Evolutionary conservation across 1,139 yeast genomes (phyloP).

Genomic region (Pichia sp.): DNA sequence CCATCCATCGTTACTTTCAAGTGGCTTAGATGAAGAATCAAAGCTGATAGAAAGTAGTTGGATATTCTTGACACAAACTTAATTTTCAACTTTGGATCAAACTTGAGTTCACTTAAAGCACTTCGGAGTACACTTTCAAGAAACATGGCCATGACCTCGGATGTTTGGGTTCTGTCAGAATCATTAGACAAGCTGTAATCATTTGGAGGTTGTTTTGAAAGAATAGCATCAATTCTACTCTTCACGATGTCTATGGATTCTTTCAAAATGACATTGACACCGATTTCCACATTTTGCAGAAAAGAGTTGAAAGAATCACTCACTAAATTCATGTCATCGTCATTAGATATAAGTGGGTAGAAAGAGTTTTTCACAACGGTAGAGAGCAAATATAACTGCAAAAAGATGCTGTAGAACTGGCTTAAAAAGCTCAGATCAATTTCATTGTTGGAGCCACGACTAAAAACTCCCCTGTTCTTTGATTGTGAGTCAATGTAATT

Average conservation of each 20-base stretch:
- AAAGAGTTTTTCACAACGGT: slow-evolving; percentile 66
- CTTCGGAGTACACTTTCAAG: slow-evolving; percentile 14
- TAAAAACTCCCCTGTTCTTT: slow-evolving; percentile 20
- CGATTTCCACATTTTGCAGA: slow-evolving; percentile 58
- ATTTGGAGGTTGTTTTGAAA: slow-evolving; percentile 56
- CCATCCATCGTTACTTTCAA: slow-evolving; percentile 76
- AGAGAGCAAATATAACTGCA: slow-evolving; percentile 60
- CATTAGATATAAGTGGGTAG: slow-evolving; percentile 52
- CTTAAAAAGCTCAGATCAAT: slow-evolving; percentile 42
- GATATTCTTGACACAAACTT: slow-evolving; percentile 43
- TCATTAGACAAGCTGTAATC: slow-evolving; percentile 44
- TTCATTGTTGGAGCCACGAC: slow-evolving; percentile 24
- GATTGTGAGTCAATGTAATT: slow-evolving; percentile 27
- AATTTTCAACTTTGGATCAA: slow-evolving; percentile 18
- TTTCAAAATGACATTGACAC: slow-evolving; percentile 58
- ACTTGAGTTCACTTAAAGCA: slow-evolving; percentile 13
- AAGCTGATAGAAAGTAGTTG: slow-evolving; percentile 45
- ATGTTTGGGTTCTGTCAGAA: slow-evolving; percentile 58
- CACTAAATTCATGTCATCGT: slow-evolving; percentile 33
- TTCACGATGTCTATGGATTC: slow-evolving; percentile 48
- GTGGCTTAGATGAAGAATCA: slow-evolving; percentile 70
- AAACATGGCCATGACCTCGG: slow-evolving; percentile 55
- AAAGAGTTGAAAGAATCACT: slow-evolving; percentile 61
- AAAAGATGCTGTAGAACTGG: slow-evolving; percentile 50
- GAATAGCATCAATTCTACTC: slow-evolving; percentile 39